These are phyloP conservation scores for Chenopodium album DNA, from an alignment of 148 eudicot genomes.

Conservation along the genomic window DNA sequence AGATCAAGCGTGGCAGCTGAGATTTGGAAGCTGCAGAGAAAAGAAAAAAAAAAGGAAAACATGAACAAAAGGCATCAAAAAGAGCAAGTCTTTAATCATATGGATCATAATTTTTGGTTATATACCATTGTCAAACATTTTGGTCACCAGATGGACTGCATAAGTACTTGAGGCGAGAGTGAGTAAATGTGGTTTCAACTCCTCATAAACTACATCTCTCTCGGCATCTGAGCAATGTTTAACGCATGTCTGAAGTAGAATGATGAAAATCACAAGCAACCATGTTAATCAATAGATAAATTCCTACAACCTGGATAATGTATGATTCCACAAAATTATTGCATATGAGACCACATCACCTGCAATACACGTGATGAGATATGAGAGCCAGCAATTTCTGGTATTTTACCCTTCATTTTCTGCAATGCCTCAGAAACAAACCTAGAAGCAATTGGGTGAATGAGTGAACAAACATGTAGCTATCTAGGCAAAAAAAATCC, in stretches of 20 bases:
- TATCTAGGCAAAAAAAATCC: neutral
- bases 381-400: conserved; percentile 88
- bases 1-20: conserved; percentile 71
- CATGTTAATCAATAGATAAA: neutral
- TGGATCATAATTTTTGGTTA: neutral
- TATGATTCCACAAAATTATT: conserved; percentile 2
- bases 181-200: conserved; percentile 81
- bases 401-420: conserved; percentile 92
- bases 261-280: conserved; percentile 7
- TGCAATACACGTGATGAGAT: conserved; percentile 95
- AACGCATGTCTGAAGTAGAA: conserved; percentile 66
- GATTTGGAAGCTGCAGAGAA: conserved; percentile 72
- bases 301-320: neutral
- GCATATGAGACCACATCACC: conserved; percentile 40
- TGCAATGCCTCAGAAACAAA: conserved; percentile 70
- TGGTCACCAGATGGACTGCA: conserved; percentile 86
- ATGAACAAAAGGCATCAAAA: neutral
- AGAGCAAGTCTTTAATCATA: neutral
- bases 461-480: conserved; percentile 6
- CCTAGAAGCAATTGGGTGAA: conserved; percentile 39
- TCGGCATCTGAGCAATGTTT: conserved; percentile 86
- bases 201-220: conserved; percentile 64
- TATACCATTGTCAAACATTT: conserved; percentile 89
- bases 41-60: neutral
- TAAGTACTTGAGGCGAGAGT: conserved; percentile 74